These are phyloP conservation scores for Xerocomus spinulosus DNA, from an alignment of 768 basidiomycete species.

Conservation along the genomic window DNA sequence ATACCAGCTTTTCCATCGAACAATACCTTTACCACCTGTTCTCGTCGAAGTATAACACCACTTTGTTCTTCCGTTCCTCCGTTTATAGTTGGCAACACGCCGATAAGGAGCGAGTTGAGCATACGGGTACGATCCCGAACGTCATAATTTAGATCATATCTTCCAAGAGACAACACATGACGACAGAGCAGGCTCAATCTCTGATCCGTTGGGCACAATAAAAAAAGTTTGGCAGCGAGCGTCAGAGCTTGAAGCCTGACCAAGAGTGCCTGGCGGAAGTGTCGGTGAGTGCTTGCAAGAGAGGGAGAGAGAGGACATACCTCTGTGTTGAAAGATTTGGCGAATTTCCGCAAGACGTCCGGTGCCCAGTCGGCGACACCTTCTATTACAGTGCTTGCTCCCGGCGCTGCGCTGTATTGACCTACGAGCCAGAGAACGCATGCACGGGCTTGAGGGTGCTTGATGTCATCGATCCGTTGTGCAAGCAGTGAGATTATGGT, in stretches of 20 bases:
- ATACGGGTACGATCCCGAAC: conserved; percentile 88
- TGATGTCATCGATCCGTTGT: conserved; percentile 70
- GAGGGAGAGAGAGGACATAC: conserved; percentile 34
- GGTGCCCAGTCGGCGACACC: conserved; percentile 79
- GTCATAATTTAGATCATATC: conserved; percentile 86
- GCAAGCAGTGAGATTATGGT: conserved; percentile 79
- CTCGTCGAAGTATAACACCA: conserved; percentile 74
- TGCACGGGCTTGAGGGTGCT: conserved; percentile 75
- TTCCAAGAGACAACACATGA: conserved; percentile 79
- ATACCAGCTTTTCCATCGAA: conserved; percentile 68
- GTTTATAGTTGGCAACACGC: conserved; percentile 40
- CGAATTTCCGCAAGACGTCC: conserved; percentile 79
- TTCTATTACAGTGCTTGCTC: conserved; percentile 37
- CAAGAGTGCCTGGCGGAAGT: conserved; percentile 40
- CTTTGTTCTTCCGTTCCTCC: conserved; percentile 46
- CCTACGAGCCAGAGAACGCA: conserved; percentile 93
- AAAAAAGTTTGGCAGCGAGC: conserved; percentile 80
- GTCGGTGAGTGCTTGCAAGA: not conserved
- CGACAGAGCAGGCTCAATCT: conserved; percentile 51
- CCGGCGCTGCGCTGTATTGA: conserved; percentile 60
- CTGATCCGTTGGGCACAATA: conserved; percentile 54
- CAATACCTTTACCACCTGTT: conserved; percentile 76
- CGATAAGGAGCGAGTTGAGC: conserved; percentile 63
- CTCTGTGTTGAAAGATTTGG: conserved; percentile 70
- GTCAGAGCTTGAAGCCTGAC: conserved; percentile 85